Evolutionary conservation across 148 eudicot genomes (phyloP), one percentile per base, ranked within the genome.

Genomic region (Pouteria glomerata): DNA sequence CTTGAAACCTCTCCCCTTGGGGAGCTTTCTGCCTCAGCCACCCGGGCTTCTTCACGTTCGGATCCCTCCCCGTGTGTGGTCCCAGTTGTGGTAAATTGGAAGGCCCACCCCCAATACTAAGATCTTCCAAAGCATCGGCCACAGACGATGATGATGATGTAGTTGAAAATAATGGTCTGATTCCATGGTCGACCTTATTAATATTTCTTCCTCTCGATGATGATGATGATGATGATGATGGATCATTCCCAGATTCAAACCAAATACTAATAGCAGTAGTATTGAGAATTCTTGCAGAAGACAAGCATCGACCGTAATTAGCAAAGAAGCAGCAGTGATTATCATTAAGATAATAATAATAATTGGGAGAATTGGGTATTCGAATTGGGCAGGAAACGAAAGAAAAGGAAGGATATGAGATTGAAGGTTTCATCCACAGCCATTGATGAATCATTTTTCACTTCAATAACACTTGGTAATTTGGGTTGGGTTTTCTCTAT

Each of bases 1-100:
- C 90, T 64, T 90, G 80, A 72, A 79, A 90, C 80, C 70, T 87
- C 63, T 79, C 77, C 7, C 98, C 98, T 66, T 90, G 95, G 10
- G 97, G 95, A 8, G 97, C 98, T 74, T 68, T 93, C 77, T 93
- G 95, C 72, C 98, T 83, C 42, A 93, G 79, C 98, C 97, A 93
- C 29, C 47, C 86, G 0, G 97, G 98, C 78, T 93, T 93, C 87
- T 86, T 87, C 69, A 85, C 92, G 66, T 78, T 83, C 56, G 92
- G 91, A 81, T 93, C 98, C 48, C 98, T 80, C 18, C 97, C 98
- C 1, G 95, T 93, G 63, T 77, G 70, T n/a, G 79, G 82, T 6
- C 93, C 90, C 58, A 85, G 23, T 4, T 11, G 84, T 81, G 71
- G 70, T 68, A 30, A 76, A 80, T 29, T 79, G 3, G 48, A 1